A percentile compares a stretch with the other conserved stretches of the same genome.
phyloP scores from a whole-genome alignment of 2,329 filamentous ascomycete species.

The Parastagonospora nodorum region DNA sequence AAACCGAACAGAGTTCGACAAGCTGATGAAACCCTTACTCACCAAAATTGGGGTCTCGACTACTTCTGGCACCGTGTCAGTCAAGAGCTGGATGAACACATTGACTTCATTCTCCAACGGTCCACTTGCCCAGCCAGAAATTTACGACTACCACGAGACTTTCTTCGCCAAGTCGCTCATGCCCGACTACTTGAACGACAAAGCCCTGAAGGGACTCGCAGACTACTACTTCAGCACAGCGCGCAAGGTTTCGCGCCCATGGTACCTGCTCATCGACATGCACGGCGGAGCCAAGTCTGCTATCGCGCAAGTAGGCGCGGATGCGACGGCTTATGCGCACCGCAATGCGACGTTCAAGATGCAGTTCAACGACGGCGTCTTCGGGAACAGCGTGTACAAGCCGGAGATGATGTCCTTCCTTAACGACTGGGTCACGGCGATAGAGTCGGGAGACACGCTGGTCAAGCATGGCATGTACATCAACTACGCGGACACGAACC shows the following conservation, averaged over 20 bases:
- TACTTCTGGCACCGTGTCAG: constrained; percentile 4
- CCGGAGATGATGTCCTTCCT: constrained; percentile 42
- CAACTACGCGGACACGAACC: constrained; percentile 57
- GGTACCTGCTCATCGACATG: constrained; percentile 36
- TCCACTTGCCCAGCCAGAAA: constrained; percentile 19
- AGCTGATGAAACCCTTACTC: constrained; percentile 29
- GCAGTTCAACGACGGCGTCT: constrained; percentile 30
- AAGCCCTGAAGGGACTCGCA: constrained; percentile 21
- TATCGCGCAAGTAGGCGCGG: constrained; percentile 5
- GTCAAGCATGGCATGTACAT: constrained; percentile 54
- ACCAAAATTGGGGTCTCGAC: constrained; percentile 18
- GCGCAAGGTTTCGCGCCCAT: constrained; percentile 15
- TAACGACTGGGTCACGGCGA: constrained; percentile 45
- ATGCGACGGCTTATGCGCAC: constrained; percentile 31
- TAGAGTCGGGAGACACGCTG: constrained; percentile 26
- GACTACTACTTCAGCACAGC: constrained; percentile 32
- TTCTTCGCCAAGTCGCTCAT: constrained; percentile 38
- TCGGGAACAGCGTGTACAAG: constrained; percentile 31
- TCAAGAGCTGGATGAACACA: constrained; percentile 25
- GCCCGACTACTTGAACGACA: constrained; percentile 20
- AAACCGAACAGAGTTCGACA: constrained; percentile 24
- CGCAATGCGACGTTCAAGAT: constrained; percentile 35
- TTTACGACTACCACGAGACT: constrained; percentile 32
- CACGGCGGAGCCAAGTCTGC: constrained; percentile 28
- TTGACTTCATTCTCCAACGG: constrained; percentile 27